Percentiles rank a stretch among this genome's conserved stretches.
These are phyloP conservation scores for Colletotrichum lindemuthianum DNA, from an alignment of 2,329 filamentous ascomycete genomes.

Conservation along the genomic window DNA sequence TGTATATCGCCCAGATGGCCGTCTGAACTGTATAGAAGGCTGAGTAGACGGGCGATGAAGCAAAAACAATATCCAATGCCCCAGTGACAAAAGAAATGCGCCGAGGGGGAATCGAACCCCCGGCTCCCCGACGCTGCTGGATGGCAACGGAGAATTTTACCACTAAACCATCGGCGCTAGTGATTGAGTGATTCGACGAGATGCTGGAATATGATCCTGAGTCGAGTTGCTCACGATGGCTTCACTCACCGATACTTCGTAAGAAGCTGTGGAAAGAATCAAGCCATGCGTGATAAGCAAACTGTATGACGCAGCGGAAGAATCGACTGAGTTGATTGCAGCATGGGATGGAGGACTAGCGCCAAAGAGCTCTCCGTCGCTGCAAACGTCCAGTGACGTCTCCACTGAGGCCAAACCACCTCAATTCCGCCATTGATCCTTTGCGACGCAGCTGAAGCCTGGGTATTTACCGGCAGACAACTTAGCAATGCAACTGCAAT, in stretches of 20 bases:
- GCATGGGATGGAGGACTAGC: too few species aligned
- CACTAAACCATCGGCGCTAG: slow-evolving; percentile 36
- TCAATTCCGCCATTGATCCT: neutral
- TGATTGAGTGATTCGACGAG: fast-evolving
- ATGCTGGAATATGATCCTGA: neutral
- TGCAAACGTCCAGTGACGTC: too few species aligned
- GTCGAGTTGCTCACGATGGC: too few species aligned
- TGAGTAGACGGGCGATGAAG: too few species aligned
- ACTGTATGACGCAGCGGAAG: too few species aligned
- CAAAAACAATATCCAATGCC: neutral
- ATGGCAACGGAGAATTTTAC: slow-evolving; percentile 37
- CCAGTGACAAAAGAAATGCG: slow-evolving; percentile 8
- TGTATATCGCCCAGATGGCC: too few species aligned
- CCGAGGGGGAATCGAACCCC: slow-evolving; percentile 36
- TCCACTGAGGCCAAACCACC: slow-evolving; percentile 25
- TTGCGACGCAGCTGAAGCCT: neutral
- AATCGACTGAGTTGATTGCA: too few species aligned
- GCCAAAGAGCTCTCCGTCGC: too few species aligned
- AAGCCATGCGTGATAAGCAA: too few species aligned
- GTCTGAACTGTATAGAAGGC: too few species aligned
- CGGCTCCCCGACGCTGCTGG: slow-evolving; percentile 34
- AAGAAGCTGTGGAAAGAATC: too few species aligned
- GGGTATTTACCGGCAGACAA: neutral
- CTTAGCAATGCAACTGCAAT: neutral
- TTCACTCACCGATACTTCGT: too few species aligned